Conservation (phyloP, 2,329 filamentous ascomycete species). For the Talaromyces sp. region DNA sequence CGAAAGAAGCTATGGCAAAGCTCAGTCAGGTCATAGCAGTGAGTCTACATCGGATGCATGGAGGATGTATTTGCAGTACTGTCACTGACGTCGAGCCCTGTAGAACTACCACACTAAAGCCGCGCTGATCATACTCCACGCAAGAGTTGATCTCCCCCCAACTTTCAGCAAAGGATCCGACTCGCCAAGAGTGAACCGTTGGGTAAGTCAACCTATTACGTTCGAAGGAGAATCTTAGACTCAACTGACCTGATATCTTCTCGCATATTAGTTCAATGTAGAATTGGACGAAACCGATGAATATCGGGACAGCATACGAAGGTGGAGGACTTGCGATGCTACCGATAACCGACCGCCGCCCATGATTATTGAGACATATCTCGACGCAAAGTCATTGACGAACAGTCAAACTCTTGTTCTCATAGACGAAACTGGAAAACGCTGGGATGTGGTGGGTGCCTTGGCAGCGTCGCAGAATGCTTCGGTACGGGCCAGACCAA, state of each 20-base stretch:
- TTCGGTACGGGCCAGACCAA: slow-evolving; percentile 49
- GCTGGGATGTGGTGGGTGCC: slow-evolving; percentile 87
- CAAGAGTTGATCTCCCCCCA: slow-evolving; percentile 68
- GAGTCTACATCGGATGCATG: slow-evolving; percentile 25
- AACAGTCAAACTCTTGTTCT: slow-evolving; percentile 84
- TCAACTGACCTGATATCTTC: slow-evolving; percentile 31
- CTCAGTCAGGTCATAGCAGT: slow-evolving; percentile 94
- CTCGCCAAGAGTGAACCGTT: slow-evolving; percentile 72
- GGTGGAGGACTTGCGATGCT: slow-evolving; percentile 78
- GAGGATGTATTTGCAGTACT: slow-evolving; percentile 9
- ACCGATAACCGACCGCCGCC: slow-evolving; percentile 74
- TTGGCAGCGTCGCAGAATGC: slow-evolving; percentile 61
- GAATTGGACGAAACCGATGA: slow-evolving; percentile 90
- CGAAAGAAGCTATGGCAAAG: slow-evolving; percentile 69
- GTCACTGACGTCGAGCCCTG: slow-evolving; percentile 24
- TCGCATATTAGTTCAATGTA: slow-evolving; percentile 73
- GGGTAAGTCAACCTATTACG: slow-evolving; percentile 60
- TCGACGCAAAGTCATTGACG: slow-evolving; percentile 75
- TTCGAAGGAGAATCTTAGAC: slow-evolving; percentile 75
- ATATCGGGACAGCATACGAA: slow-evolving; percentile 73
- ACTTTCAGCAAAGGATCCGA: slow-evolving; percentile 56
- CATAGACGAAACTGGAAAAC: slow-evolving; percentile 82
- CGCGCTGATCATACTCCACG: slow-evolving; percentile 76
- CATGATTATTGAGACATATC: slow-evolving; percentile 83
- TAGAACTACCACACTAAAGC: slow-evolving; percentile 92